phyloP scores from a whole-genome alignment of 139 green algal species.

The Zygnema cylindricum region DNA sequence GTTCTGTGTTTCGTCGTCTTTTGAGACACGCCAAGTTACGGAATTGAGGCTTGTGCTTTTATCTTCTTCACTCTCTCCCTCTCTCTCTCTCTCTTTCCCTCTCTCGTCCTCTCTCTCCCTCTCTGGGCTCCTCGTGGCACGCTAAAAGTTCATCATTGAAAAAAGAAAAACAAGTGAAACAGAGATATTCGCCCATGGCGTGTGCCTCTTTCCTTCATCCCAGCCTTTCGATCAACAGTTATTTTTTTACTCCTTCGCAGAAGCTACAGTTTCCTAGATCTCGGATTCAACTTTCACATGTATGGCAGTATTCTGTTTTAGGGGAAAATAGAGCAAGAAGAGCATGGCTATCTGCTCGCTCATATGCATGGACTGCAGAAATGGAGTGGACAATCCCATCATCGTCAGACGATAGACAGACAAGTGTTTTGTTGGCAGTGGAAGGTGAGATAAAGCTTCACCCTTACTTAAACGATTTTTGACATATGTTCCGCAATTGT shows the following conservation, averaged over 20 bases:
- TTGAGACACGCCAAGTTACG: no score
- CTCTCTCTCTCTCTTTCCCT: no score
- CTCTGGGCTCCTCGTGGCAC: no score
- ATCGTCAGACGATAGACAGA: neutral
- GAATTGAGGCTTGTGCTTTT: no score
- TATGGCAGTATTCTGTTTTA: neutral
- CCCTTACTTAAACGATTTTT: neutral
- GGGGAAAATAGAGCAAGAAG: neutral
- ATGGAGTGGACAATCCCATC: no score
- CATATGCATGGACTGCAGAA: neutral
- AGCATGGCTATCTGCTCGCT: neutral
- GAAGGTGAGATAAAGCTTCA: neutral
- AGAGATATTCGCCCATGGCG: neutral
- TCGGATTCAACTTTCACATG: neutral
- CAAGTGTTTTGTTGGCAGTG: neutral
- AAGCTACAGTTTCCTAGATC: neutral
- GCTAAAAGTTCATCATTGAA: no score
- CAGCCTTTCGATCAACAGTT: neutral
- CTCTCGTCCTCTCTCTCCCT: no score
- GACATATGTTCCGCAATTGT: neutral
- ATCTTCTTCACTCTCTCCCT: no score
- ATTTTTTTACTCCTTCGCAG: neutral
- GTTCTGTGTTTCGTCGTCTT: no score
- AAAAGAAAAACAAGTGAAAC: no score
- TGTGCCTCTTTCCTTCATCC: neutral